phyloP scores from a whole-genome alignment of 2,329 filamentous ascomycete genomes.

The Thielaviopsis ethacetica region DNA sequence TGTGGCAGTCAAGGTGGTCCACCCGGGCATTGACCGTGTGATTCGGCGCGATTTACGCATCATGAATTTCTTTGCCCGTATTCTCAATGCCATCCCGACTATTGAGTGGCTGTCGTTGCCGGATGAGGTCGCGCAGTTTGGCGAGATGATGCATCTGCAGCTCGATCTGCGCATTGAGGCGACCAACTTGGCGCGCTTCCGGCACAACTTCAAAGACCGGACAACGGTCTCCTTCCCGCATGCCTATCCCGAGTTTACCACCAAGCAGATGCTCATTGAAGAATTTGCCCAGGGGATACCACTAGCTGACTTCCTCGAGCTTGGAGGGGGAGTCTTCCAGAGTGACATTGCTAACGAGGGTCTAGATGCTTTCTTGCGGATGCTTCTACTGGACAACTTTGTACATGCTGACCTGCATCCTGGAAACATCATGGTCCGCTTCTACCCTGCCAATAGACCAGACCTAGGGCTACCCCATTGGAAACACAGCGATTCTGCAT shows the following conservation, averaged over 20 bases:
- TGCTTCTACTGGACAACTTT: conserved; percentile 95
- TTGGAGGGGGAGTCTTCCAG: conserved; percentile 83
- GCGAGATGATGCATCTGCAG: conserved; percentile 98
- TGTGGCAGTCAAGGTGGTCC: conserved; percentile 90
- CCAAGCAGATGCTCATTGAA: conserved; percentile 80
- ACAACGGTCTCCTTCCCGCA: conserved; percentile 95
- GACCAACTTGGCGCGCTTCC: conserved; percentile 75
- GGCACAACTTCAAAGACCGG: conserved; percentile 75
- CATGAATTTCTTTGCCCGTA: conserved; percentile 77
- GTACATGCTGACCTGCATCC: conserved; percentile 92
- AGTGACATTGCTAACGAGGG: conserved; percentile 90
- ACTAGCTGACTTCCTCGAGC: conserved; percentile 74
- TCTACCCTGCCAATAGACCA: conserved; percentile 69
- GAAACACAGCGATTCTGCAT: conserved; percentile 24
- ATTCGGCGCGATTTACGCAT: conserved; percentile 85
- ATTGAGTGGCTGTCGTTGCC: conserved; percentile 96
- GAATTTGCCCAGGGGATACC: conserved; percentile 94
- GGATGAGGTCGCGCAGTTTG: conserved; percentile 85
- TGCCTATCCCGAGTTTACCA: conserved; percentile 83
- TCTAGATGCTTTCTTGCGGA: conserved; percentile 85
- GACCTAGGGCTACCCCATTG: conserved; percentile 28
- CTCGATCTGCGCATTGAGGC: conserved; percentile 89
- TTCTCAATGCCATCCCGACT: conserved; percentile 76
- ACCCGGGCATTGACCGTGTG: conserved; percentile 76
- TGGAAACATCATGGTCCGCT: conserved; percentile 98